Percentiles rank a stretch among this genome's conserved stretches.
Conservation (phyloP, 2,329 filamentous ascomycete genomes). For the Trichoderma sp. region DNA sequence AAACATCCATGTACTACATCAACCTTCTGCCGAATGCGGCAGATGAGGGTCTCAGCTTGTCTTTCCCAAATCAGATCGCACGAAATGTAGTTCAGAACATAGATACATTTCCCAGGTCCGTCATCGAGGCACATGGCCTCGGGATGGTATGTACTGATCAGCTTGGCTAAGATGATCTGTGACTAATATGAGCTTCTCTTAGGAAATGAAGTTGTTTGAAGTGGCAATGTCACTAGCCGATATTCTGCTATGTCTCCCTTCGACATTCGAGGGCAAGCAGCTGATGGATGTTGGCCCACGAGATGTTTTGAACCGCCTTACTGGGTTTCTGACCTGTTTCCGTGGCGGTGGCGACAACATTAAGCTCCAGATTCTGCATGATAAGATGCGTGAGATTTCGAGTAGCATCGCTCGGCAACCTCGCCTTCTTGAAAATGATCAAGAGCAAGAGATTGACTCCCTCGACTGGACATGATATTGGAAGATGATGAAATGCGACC, state of each 20-base stretch:
- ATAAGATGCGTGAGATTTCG: constrained; percentile 11
- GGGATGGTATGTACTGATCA: background rate
- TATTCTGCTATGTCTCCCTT: background rate
- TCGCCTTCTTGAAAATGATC: background rate
- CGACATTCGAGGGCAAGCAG: background rate
- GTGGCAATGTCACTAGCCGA: constrained; percentile 9
- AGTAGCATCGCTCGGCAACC: background rate
- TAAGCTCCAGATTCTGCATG: constrained; percentile 5
- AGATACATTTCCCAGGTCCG: background rate
- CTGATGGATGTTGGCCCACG: constrained; percentile 1
- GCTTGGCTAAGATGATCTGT: background rate
- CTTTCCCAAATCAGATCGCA: background rate
- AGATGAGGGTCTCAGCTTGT: background rate
- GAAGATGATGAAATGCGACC: background rate
- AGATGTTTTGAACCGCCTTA: background rate
- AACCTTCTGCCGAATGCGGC: background rate
- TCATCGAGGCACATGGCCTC: constrained; percentile 6
- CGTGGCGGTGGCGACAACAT: constrained; percentile 1
- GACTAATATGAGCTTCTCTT: background rate
- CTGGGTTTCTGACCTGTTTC: background rate
- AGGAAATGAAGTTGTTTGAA: constrained; percentile 14
- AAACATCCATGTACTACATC: constrained; percentile 9
- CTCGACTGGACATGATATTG: background rate
- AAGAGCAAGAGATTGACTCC: background rate
- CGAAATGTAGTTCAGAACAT: constrained; percentile 2